phyloP scores from a whole-genome alignment of 2,329 filamentous ascomycete genomes.

The Trichoderma hamatum region DNA sequence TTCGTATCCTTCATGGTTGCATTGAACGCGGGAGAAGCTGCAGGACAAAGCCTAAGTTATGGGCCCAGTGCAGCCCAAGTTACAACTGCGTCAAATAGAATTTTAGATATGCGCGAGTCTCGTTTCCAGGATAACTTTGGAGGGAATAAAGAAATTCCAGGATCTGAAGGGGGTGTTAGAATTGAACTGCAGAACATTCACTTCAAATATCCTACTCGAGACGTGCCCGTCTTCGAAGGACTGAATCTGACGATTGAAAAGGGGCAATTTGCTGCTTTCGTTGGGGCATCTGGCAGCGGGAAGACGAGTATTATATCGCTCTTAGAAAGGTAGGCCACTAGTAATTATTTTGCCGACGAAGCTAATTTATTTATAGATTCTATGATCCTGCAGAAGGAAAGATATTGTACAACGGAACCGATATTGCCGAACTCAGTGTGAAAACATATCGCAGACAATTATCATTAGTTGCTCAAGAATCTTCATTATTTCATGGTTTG shows the following conservation, averaged over 20 bases:
- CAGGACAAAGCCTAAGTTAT: neutral
- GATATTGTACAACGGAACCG: conserved; percentile 7
- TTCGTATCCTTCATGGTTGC: neutral
- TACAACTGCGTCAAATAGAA: neutral
- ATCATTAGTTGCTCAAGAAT: conserved; percentile 35
- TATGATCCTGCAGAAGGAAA: conserved; percentile 28
- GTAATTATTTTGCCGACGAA: neutral
- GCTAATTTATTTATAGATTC: conserved; percentile 26
- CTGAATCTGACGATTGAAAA: conserved; percentile 62
- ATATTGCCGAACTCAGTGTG: conserved; percentile 26
- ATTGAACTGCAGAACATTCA: conserved; percentile 58
- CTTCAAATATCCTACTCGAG: conserved; percentile 68
- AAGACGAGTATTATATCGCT: conserved; percentile 39
- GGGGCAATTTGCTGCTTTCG: conserved; percentile 69
- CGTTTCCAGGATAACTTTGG: neutral
- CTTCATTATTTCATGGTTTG: conserved; percentile 33
- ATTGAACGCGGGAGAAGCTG: neutral
- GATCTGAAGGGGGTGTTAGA: neutral
- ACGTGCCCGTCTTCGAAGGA: conserved; percentile 44
- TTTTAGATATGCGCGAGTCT: neutral
- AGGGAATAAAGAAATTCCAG: neutral
- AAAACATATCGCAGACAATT: conserved; percentile 32
- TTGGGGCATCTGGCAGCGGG: conserved; percentile 64
- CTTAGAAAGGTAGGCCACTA: conserved; percentile 30
- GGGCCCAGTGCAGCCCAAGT: neutral